Evolutionary conservation across 768 basidiomycete genomes (phyloP), one percentile per base, ranked within the genome.

Genomic region (Amanita polypyramis): DNA sequence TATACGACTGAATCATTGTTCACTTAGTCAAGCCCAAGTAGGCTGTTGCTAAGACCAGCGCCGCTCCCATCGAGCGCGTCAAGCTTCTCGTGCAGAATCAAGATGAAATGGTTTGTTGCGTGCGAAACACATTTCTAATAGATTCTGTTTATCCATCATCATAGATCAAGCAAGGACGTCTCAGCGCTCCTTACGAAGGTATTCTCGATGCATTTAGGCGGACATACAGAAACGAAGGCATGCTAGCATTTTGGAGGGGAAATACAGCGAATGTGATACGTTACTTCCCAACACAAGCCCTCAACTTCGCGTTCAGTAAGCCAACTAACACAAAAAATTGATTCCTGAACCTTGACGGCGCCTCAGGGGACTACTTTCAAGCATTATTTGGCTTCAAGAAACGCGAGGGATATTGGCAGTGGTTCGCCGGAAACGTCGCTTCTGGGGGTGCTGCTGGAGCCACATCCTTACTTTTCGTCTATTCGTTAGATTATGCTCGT

Each of bases 241-340:
- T 88, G 29, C 70, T 78, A 51, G 80, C 88, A 20, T 70, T 90
- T 60, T 91, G 88, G 88, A 70, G 87, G 62, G 87, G 87, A 61
- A 91, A 91, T 76, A 88, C 85, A 40, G 85, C 87, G 69, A 90
- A 90, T 70, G 88, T 89, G 67, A 85, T 90, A 70, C 84, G 86
- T 63, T 90, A 89, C 78, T 88, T 89, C 80, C 87, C 87, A 44
- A 90, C 87, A 38, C 87, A 90, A 68, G 87, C 87, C 37, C 66
- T 91, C 62, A 91, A 91, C 77, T 90, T 91, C 60, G 87, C 86
- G 58, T 89, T 89, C 76, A 88, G 80, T 87, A 62, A 56, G 85
- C 74, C 41, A 21, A 23, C 14, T 5, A 39, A 12, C 7, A 15
- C 15, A 19, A 39, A 20, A 4, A 32, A 15, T 5, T 21, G 20